Percentiles rank a stretch among this genome's conserved stretches.
Evolutionary conservation across 306 rosid genomes (phyloP).

Genomic region (Prunus kanzakura): DNA sequence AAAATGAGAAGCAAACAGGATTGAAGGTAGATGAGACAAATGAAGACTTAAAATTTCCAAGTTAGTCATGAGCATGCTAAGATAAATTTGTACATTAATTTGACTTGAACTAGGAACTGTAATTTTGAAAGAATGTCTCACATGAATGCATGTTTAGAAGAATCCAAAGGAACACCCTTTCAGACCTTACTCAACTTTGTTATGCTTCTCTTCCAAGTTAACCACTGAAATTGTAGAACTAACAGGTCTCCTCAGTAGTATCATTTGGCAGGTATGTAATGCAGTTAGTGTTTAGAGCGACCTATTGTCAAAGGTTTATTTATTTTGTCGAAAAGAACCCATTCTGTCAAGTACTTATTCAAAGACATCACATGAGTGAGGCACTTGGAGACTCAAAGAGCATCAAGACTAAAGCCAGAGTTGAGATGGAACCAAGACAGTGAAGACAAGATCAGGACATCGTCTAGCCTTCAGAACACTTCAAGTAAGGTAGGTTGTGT

Average conservation of each 20-base stretch:
- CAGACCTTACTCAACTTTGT: background rate
- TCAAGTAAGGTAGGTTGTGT: background rate
- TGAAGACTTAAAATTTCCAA: background rate
- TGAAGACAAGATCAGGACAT: background rate
- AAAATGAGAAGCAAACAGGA: background rate
- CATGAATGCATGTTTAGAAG: background rate
- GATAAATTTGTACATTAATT: background rate
- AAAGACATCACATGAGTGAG: background rate
- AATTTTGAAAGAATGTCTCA: background rate
- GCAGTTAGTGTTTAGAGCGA: background rate
- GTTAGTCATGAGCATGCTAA: background rate
- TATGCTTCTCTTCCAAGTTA: background rate
- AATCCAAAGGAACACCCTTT: background rate
- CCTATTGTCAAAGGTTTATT: background rate
- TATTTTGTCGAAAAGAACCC: background rate
- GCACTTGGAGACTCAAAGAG: background rate
- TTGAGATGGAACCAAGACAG: background rate
- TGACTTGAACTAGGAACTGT: background rate
- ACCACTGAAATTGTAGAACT: background rate
- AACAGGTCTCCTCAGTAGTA: background rate
- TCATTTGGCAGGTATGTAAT: background rate
- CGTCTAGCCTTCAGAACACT: background rate
- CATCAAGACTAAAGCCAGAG: background rate
- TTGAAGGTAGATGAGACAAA: background rate
- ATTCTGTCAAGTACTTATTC: background rate